Conservation (phyloP, 2,329 filamentous ascomycete genomes). For the Cercospora sp. region DNA sequence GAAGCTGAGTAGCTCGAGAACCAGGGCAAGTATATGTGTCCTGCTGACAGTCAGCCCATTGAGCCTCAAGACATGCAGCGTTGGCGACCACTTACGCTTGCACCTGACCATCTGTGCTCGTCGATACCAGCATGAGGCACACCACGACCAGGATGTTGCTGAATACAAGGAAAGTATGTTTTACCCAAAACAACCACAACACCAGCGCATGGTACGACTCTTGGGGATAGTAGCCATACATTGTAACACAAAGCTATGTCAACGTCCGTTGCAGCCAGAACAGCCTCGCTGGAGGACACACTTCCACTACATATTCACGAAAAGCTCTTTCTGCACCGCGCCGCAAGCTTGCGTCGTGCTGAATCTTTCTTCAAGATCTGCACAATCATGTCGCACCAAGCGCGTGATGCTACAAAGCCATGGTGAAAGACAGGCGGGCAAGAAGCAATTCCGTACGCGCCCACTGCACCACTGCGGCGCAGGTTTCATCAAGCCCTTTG, state of each 20-base stretch:
- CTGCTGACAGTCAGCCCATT: slow-evolving; percentile 10
- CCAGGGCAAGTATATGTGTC: slow-evolving; percentile 7
- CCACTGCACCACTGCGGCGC: not conserved
- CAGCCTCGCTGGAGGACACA: not conserved
- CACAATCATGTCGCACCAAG: not conserved
- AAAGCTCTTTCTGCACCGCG: not conserved
- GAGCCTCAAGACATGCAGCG: not conserved
- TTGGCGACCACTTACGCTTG: not conserved
- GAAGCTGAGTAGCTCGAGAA: slow-evolving; percentile 16
- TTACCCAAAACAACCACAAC: slow-evolving; percentile 17
- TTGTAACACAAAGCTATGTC: not conserved
- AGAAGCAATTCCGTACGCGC: not conserved
- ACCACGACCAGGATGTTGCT: slow-evolving; percentile 8
- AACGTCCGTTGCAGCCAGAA: not conserved
- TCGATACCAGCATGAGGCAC: slow-evolving; percentile 9
- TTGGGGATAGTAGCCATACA: slow-evolving; percentile 13
- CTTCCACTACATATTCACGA: not conserved
- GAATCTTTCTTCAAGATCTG: not conserved
- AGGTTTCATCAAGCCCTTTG: not conserved
- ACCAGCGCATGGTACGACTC: slow-evolving; percentile 8
- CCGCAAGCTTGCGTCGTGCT: not conserved
- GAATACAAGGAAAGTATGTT: slow-evolving; percentile 14
- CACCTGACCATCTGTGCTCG: slow-evolving; percentile 3
- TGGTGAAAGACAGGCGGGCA: not conserved
- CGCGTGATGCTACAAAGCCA: slow-evolving; percentile 8